These are phyloP conservation scores for Castanea mollissima DNA, from an alignment of 306 rosid genomes.

Conservation along the genomic window DNA sequence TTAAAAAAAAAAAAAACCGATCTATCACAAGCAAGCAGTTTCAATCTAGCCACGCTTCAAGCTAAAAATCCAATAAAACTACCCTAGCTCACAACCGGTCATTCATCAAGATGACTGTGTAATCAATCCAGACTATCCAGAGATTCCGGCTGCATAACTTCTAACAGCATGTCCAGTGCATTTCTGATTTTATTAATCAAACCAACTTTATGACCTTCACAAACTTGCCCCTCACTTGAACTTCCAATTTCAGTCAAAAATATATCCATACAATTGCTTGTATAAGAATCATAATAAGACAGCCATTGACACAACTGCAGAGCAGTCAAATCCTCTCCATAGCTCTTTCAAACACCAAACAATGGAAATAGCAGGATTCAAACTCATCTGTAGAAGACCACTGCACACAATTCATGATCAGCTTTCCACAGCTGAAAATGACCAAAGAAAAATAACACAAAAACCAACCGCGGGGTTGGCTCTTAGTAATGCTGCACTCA, in stretches of 20 bases:
- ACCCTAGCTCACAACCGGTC: background rate
- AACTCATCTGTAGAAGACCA: conserved; percentile 2
- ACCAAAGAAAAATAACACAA: background rate
- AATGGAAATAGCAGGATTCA: conserved; percentile 8
- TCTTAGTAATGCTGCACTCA: conserved; percentile 12
- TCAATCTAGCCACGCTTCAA: background rate
- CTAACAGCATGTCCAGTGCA: background rate
- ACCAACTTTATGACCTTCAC: background rate
- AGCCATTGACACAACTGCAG: no score
- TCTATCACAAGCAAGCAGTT: background rate
- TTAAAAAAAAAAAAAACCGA: background rate
- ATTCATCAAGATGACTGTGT: background rate
- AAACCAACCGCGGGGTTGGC: background rate
- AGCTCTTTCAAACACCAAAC: background rate
- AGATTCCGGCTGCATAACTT: background rate
- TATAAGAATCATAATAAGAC: no score
- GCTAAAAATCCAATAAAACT: background rate
- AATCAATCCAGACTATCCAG: background rate
- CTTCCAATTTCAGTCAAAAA: background rate
- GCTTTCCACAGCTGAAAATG: background rate
- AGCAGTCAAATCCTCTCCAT: background rate
- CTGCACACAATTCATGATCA: background rate
- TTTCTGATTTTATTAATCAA: background rate
- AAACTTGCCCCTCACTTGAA: background rate
- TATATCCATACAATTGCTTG: background rate